Evolutionary conservation across 176 grass and related monocot genomes (phyloP).

Genomic region (Lolium rigidum): DNA sequence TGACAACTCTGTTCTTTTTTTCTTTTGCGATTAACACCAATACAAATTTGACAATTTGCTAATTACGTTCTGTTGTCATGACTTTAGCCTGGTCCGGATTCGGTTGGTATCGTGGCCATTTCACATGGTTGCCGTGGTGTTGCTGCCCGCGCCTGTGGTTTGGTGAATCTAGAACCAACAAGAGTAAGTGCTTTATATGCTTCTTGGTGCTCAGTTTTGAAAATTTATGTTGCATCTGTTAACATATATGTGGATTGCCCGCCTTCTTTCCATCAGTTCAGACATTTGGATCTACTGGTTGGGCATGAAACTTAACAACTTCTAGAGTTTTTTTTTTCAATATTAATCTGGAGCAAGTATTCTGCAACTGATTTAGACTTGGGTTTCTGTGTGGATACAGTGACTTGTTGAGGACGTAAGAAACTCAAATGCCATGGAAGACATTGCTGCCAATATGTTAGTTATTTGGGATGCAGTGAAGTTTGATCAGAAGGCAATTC

Average conservation of each 20-base stretch:
- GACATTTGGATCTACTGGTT: too few species aligned
- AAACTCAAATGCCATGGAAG: neutral
- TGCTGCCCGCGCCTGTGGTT: slow-evolving; percentile 96
- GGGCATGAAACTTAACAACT: neutral
- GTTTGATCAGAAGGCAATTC: neutral
- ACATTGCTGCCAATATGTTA: slow-evolving; percentile 3
- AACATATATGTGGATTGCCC: too few species aligned
- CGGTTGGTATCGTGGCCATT: slow-evolving; percentile 95
- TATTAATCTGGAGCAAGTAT: neutral
- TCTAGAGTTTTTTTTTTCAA: neutral
- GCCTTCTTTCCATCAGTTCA: too few species aligned
- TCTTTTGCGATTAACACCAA: neutral
- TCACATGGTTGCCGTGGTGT: slow-evolving; percentile 89
- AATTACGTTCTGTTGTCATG: slow-evolving; percentile 28
- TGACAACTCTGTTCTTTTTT: neutral
- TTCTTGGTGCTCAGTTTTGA: neutral
- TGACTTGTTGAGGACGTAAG: slow-evolving; percentile 3
- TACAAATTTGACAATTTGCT: neutral
- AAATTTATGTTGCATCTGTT: neutral
- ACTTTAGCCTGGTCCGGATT: slow-evolving; percentile 98
- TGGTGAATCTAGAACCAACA: slow-evolving; percentile 95
- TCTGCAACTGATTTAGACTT: slow-evolving; percentile 29
- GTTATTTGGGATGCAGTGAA: neutral
- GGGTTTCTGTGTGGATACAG: neutral
- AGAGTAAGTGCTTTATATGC: slow-evolving; percentile 57